Evolutionary conservation across 108 stramenopile species (phyloP).

Genomic region (Ochromonas danica): DNA sequence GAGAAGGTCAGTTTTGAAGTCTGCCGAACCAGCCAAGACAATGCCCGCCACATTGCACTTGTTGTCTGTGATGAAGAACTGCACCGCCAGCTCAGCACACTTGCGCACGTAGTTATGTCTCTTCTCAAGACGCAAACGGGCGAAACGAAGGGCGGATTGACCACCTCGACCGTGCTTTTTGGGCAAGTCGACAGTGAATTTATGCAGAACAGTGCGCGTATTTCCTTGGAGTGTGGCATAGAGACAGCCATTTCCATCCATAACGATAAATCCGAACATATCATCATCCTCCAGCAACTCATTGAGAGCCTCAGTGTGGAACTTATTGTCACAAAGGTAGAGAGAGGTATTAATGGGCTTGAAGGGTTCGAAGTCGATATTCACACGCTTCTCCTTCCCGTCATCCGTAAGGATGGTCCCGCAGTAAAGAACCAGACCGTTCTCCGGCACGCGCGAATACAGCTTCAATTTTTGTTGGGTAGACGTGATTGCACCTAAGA

Average conservation of each 20-base stretch:
- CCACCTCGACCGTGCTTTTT: slow-evolving; percentile 98
- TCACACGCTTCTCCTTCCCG: slow-evolving; percentile 94
- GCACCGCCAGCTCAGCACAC: slow-evolving; percentile 93
- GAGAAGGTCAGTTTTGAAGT: slow-evolving; percentile 85
- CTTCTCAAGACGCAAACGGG: slow-evolving; percentile 96
- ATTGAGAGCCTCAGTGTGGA: slow-evolving; percentile 93
- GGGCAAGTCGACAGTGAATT: slow-evolving; percentile 96
- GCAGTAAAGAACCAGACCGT: slow-evolving; percentile 96
- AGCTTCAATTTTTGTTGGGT: slow-evolving; percentile 97
- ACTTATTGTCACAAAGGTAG: slow-evolving; percentile 98
- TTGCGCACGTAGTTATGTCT: slow-evolving; percentile 98
- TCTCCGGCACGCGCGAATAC: slow-evolving; percentile 85
- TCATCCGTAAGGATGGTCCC: slow-evolving; percentile 98
- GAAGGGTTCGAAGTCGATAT: slow-evolving; percentile 97
- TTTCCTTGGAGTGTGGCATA: slow-evolving; percentile 87
- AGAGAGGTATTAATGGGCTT: slow-evolving; percentile 98
- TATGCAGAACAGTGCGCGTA: slow-evolving; percentile 88
- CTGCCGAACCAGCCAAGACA: slow-evolving; percentile 93
- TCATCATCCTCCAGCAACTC: slow-evolving; percentile 98
- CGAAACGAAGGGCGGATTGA: slow-evolving; percentile 98
- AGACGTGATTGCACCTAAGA: slow-evolving; percentile 94
- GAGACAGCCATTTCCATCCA: slow-evolving; percentile 97
- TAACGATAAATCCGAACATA: slow-evolving; percentile 94
- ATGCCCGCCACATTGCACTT: slow-evolving; percentile 92
- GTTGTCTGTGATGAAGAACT: slow-evolving; percentile 92